Conservation (phyloP, 345 rosid genomes). For the Populus euphratica region DNA sequence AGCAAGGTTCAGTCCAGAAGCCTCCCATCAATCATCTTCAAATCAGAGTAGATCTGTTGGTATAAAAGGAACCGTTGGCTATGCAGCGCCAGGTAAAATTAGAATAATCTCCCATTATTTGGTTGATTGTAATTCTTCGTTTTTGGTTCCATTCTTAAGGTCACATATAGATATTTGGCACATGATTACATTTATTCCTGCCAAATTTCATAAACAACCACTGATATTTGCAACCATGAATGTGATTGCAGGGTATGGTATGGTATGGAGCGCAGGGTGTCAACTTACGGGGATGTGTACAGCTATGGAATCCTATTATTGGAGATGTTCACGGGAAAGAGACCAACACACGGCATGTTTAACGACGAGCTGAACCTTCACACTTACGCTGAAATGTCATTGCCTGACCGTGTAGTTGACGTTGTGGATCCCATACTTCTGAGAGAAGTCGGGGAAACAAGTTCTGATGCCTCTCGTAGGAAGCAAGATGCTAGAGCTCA, state of each 20-base stretch:
- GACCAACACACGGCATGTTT: conserved; percentile 13
- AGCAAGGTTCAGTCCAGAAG: conserved; percentile 5
- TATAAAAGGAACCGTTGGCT: conserved; percentile 6
- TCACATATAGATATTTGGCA: not conserved
- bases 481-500: not conserved
- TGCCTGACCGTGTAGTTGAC: not conserved
- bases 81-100: conserved; percentile 7
- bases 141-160: not conserved
- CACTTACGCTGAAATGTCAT: not conserved
- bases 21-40: not conserved
- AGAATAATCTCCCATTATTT: not conserved
- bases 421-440: not conserved
- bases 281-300: conserved; percentile 18
- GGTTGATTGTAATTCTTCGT: not conserved
- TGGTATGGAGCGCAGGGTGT: not conserved
- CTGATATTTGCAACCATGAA: not conserved
- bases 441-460: not conserved
- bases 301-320: conserved; percentile 35
- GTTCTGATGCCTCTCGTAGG: not conserved
- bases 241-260: not conserved
- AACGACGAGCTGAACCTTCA: not conserved
- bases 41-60: not conserved
- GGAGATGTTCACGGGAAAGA: conserved; percentile 22
- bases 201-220: too few species aligned
- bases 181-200: not conserved